These are phyloP conservation scores for Candida smagusa DNA, from an alignment of 1,139 yeast species.

Conservation along the genomic window DNA sequence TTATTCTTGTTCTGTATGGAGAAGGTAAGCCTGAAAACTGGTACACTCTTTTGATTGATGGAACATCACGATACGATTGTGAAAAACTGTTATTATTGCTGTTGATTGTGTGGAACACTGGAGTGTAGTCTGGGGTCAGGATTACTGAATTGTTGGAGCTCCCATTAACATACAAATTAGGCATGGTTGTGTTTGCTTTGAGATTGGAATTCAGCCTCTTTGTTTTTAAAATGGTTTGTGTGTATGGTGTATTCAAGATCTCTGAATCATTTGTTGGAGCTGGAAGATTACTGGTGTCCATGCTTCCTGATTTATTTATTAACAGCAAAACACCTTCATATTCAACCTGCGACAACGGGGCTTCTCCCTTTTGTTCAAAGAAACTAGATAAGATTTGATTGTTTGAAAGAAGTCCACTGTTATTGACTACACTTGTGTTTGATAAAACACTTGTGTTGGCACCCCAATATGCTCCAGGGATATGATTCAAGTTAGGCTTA, in stretches of 20 bases:
- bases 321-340: conserved; percentile 79
- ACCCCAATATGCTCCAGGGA: conserved; percentile 7
- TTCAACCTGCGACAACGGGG: conserved; percentile 72
- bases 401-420: conserved; percentile 22
- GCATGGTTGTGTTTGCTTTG: conserved; percentile 1
- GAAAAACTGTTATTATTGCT: conserved; percentile 19
- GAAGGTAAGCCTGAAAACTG: conserved; percentile 65
- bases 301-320: conserved; percentile 5
- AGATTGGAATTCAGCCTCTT: conserved; percentile 4
- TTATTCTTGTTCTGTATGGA: conserved; percentile 55
- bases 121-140: conserved; percentile 41
- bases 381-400: conserved; percentile 62
- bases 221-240: conserved; percentile 18
- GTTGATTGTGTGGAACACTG: conserved; percentile 32
- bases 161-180: conserved; percentile 10
- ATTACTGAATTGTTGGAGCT: conserved; percentile 13
- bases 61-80: conserved; percentile 20
- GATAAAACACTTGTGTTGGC: neutral
- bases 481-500: conserved; percentile 11
- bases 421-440: neutral
- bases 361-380: conserved; percentile 71
- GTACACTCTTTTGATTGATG: conserved; percentile 49
- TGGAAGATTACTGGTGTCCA: neutral
- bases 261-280: conserved; percentile 4
- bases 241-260: conserved; percentile 18